Base-by-base conservation (phyloP, 2,329 filamentous ascomycete species). In the Fusarium sp. region DNA sequence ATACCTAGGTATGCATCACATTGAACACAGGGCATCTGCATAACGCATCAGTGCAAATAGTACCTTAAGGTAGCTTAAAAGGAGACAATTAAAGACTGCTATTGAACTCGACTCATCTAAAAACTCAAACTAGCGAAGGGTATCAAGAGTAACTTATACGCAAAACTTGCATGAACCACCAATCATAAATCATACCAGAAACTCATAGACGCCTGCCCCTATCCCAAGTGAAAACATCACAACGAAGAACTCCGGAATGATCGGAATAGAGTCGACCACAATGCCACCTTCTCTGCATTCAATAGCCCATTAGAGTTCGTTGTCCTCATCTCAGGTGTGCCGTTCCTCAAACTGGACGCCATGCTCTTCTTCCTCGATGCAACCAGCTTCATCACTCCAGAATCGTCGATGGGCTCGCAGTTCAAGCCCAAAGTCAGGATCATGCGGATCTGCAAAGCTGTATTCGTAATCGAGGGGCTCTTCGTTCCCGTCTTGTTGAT, bases 351-450 rank as follows among this genome's bases (percentile, higher is more conserved):
- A 70, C 24, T 76, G 69, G 55, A 75, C 54, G 14, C 68, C 76
- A 47, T 78, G 73, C 44, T 81, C 81, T 63, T 84, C 82, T 72
- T 84, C 82, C 47, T 83, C 81, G 58, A 84, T 84, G 35, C 81
- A 77, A 45, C 79, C 79, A 18, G 79, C 79, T 38, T 82, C 74
- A 51, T 82, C 79, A 39, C 80, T 79, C 75, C 79, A 79, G 45
- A 81, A 79, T 44, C 81, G 75, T 59, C 81, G 78, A 63, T 82
- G 81, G 35, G 78, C 75, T 69, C 82, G 82, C 66, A 84, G 80
- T 58, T 83, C 80, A 47, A 84, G 69, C 14, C 78, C 80, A 45
- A 77, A 78, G n/a, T 84, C 82, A 35, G 54, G 63, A 58, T 82
- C 81, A 24, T 74, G 64, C 38, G 69, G 73, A 41, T 83, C 81